Evolutionary conservation across 176 grass and related monocot species (phyloP), one percentile per base, ranked within the genome.

Genomic region (Aegilops tauschii): DNA sequence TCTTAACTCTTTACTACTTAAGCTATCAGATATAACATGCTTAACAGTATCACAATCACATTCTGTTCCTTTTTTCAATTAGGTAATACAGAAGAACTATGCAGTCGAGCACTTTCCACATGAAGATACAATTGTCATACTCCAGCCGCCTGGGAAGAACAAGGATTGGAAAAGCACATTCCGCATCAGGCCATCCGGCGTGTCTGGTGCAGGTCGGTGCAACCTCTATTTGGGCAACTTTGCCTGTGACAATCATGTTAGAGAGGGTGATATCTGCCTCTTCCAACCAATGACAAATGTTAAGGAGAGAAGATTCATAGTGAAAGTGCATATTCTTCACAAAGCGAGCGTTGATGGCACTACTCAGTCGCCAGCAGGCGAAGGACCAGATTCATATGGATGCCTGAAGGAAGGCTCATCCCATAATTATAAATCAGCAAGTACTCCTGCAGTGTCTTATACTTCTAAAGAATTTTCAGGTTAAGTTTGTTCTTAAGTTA

Each of bases 221-320:
- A 23, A 4, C 59, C 59, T 61, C 18, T 61, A 23, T 61, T 23
- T 61, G 16, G 28, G 70, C 28, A 42, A 63, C 30, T 94, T 91
- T 80, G 79, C 86, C 35, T 4, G 5, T 10, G 89, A 93, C 18
- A 91, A 89, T 45, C 87, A 65, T 49, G 64, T 93, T 35, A 77
- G 37, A 9, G 79, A 77, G 13, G 92, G 76, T 20, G 86, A 93
- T 39, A 71, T 84, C 23, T 91, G 89, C 76, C 17, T 81, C 13
- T 72, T 91, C 65, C 49, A 39, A 59, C 92, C 82, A 0, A 27
- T 30, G 52, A 91, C 58, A 61, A 64, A 8, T 45, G 30, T 61
- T 23, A 61, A 61, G 7, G 8, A 25, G 6, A 82, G 49, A 58
- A 83, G 17, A 52, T 37, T 84, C 65, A 78, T 69, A 18, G 68